Percentiles rank a stretch among this genome's conserved stretches.
phyloP scores from a whole-genome alignment of 441 rosid species.

The Populus trichocarpa region DNA sequence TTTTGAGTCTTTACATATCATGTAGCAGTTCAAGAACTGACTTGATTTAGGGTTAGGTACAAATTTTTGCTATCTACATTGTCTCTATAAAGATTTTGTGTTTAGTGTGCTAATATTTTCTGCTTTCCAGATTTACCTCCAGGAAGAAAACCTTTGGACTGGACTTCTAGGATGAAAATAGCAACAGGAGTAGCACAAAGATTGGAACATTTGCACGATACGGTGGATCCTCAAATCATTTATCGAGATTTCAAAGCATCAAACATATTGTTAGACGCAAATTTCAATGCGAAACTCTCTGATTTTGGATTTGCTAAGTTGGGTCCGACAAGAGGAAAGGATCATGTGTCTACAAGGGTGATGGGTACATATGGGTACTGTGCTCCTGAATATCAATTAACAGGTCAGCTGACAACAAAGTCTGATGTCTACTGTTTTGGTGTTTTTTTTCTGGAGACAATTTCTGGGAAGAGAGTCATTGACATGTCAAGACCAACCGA shows the following conservation, averaged over 20 bases:
- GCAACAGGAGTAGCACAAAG: conserved; percentile 80
- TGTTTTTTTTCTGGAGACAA: conserved; percentile 77
- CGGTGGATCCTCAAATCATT: conserved; percentile 70
- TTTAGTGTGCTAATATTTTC: neutral
- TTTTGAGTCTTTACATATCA: neutral
- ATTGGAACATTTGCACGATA: conserved; percentile 73
- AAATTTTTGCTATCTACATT: too few species aligned
- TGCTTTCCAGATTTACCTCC: conserved; percentile 40
- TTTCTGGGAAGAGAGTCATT: conserved; percentile 81
- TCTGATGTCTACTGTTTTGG: conserved; percentile 90
- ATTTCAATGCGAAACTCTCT: conserved; percentile 78
- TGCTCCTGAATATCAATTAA: conserved; percentile 80
- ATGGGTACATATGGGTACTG: conserved; percentile 95
- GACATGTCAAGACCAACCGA: conserved; percentile 56
- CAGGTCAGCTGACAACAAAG: conserved; percentile 67
- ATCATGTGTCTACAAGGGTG: conserved; percentile 80
- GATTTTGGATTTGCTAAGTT: conserved; percentile 92
- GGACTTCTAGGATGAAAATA: conserved; percentile 80
- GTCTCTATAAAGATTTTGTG: neutral
- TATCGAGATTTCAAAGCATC: conserved; percentile 90
- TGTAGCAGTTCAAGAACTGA: neutral
- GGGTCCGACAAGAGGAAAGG: conserved; percentile 71
- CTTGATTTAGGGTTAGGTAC: neutral
- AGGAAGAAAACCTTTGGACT: conserved; percentile 51
- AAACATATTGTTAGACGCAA: conserved; percentile 61